Evolutionary conservation across 805 yeast genomes (phyloP).

Genomic region (Pichia sporocuriosa): DNA sequence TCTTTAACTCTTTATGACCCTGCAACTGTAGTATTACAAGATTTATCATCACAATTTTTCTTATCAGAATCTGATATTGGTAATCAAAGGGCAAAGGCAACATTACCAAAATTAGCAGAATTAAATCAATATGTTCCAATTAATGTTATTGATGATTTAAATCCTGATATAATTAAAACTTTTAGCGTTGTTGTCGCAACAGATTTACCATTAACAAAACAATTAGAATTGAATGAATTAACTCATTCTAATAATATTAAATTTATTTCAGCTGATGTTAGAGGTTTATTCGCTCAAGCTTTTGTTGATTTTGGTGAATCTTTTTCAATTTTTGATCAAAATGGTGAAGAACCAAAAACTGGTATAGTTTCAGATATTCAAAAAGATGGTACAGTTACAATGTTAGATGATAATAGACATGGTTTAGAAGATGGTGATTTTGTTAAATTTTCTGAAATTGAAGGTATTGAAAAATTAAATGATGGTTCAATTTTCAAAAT

Average conservation of each 20-base stretch:
- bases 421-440: conserved; percentile 88
- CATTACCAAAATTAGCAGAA: conserved; percentile 66
- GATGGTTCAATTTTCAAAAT: conserved; percentile 69
- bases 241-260: conserved; percentile 71
- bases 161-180: conserved; percentile 44
- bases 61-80: conserved; percentile 69
- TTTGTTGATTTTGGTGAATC: conserved; percentile 86
- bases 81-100: conserved; percentile 62
- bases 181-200: conserved; percentile 87
- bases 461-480: conserved; percentile 70
- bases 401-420: conserved; percentile 87
- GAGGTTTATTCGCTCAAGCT: conserved; percentile 82
- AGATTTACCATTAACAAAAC: conserved; percentile 63
- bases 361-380: conserved; percentile 92
- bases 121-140: conserved; percentile 89
- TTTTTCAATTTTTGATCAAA: conserved; percentile 74
- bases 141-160: conserved; percentile 50
- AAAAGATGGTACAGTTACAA: conserved; percentile 82
- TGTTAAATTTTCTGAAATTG: conserved; percentile 80
- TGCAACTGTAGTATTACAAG: conserved; percentile 52
- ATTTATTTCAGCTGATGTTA: conserved; percentile 72
- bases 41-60: conserved; percentile 87
- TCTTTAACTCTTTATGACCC: conserved; percentile 84
- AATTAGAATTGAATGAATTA: conserved; percentile 63
- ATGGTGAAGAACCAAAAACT: conserved; percentile 85